Evolutionary conservation across 495 filamentous ascomycete species (phyloP).

Genomic region (Filosporella fistucella): DNA sequence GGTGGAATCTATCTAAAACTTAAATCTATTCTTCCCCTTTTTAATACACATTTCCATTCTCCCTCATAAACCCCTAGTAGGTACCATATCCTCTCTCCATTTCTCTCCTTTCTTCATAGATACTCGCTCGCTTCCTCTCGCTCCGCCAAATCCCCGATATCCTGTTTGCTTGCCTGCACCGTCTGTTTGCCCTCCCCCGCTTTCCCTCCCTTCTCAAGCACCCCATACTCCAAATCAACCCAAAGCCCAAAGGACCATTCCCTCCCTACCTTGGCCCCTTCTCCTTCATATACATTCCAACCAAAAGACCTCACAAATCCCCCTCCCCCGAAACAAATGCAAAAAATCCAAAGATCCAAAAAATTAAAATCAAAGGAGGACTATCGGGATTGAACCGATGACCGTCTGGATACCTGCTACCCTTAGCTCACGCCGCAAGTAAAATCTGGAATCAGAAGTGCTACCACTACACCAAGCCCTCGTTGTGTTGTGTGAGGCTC

Average conservation of each 20-base stretch:
- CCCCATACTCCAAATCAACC: not conserved
- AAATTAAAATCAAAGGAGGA: not conserved
- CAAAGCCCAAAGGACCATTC: not conserved
- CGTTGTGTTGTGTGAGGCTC: not conserved
- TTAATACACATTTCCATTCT: not conserved
- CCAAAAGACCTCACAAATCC: no score
- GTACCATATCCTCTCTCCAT: not conserved
- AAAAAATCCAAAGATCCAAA: not conserved
- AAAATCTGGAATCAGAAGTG: conserved; percentile 13
- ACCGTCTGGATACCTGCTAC: conserved; percentile 8
- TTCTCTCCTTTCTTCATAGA: no score
- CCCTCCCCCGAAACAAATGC: no score
- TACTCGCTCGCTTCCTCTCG: no score
- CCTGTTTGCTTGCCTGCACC: not conserved
- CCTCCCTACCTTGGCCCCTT: not conserved
- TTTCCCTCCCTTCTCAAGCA: not conserved
- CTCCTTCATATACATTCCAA: no score
- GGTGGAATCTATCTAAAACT: not conserved
- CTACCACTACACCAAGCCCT: conserved; percentile 18
- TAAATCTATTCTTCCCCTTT: not conserved
- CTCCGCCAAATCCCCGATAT: not conserved
- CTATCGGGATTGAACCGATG: conserved; percentile 6
- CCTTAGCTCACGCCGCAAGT: not conserved
- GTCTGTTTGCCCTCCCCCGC: not conserved
- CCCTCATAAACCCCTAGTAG: not conserved